Percentiles rank a stretch among this genome's conserved stretches.
These are phyloP conservation scores for Zychaea mexicana DNA, from an alignment of 371 early-diverging fungal genomes.

Conservation along the genomic window DNA sequence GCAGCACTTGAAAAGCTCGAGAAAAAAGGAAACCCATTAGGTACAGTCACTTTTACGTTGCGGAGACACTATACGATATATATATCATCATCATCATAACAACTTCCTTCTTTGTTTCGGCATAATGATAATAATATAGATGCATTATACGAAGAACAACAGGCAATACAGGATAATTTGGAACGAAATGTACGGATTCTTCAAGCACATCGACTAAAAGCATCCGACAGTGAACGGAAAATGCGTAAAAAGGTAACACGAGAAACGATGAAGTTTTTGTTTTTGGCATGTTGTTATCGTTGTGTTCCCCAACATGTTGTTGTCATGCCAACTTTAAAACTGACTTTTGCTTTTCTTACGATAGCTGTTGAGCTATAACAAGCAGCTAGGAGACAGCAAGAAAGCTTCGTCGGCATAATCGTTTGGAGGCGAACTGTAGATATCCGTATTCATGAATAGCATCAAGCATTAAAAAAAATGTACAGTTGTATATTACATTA, in stretches of 20 bases:
- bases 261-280: not conserved
- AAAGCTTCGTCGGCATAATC: no score
- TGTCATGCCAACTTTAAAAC: no score
- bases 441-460: no score
- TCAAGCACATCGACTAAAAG: constrained; percentile 27
- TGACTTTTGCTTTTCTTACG: no score
- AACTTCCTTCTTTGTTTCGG: not conserved
- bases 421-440: no score
- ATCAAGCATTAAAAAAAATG: not conserved
- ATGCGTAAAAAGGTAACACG: constrained; percentile 4
- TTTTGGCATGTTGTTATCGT: no score
- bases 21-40: constrained; percentile 53
- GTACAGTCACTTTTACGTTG: constrained; percentile 39
- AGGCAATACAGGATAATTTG: constrained; percentile 30
- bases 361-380: constrained; percentile 8
- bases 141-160: constrained; percentile 27
- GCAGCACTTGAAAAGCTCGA: constrained; percentile 33
- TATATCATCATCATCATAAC: not conserved
- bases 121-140: constrained; percentile 17
- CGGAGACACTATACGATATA: no score
- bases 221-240: constrained; percentile 28
- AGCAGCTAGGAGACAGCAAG: not conserved
- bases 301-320: no score
- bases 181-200: constrained; percentile 38
- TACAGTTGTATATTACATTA: not conserved